Evolutionary conservation across 805 yeast species (phyloP).

Genomic region (Naumovozyma dairenensis): DNA sequence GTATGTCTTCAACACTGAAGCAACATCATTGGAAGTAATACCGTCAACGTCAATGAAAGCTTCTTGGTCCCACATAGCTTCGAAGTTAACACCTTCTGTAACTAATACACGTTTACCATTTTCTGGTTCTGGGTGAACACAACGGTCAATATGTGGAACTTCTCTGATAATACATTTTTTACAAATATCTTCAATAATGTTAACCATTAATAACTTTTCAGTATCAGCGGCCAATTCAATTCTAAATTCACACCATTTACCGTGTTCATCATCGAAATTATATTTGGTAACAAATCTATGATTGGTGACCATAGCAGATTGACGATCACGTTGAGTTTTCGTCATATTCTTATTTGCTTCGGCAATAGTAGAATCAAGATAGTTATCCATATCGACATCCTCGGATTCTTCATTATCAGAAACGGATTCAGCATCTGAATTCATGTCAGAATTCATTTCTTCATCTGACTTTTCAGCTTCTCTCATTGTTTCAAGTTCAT

Average conservation of each 20-base stretch:
- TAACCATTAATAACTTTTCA: constrained; percentile 93
- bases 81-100: constrained; percentile 97
- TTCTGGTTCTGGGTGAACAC: constrained; percentile 70
- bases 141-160: constrained; percentile 83
- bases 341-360: constrained; percentile 33
- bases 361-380: constrained; percentile 14
- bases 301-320: constrained; percentile 64
- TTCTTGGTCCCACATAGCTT: constrained; percentile 97
- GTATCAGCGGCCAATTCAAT: constrained; percentile 75
- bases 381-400: constrained; percentile 25
- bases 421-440: constrained; percentile 34
- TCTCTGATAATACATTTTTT: constrained; percentile 87
- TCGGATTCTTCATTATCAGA: constrained; percentile 37
- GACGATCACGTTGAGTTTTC: constrained; percentile 70
- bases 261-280: constrained; percentile 80
- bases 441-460: constrained; percentile 44
- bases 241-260: constrained; percentile 89
- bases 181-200: constrained; percentile 87
- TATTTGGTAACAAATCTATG: constrained; percentile 69
- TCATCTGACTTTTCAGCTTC: constrained; percentile 70
- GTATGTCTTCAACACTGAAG: constrained; percentile 79
- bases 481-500: constrained; percentile 82
- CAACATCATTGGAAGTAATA: constrained; percentile 85
- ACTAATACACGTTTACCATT: constrained; percentile 67
- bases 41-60: constrained; percentile 84